phyloP scores from a whole-genome alignment of 345 rosid species.

The Lepidium aucheri region DNA sequence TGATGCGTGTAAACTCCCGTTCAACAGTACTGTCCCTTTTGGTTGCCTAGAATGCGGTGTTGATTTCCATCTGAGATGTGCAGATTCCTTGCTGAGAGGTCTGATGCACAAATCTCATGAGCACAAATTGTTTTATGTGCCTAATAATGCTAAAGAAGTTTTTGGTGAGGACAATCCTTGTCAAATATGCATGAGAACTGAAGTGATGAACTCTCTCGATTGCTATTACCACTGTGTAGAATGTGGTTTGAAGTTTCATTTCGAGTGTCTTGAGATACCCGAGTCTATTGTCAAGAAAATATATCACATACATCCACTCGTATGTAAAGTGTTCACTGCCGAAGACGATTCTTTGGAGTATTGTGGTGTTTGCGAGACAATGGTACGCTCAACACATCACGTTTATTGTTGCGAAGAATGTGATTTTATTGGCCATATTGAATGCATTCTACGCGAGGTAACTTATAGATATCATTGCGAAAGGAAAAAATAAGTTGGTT shows the following conservation, averaged over 20 bases:
- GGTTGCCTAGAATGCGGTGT: not conserved
- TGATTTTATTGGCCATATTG: conserved; percentile 18
- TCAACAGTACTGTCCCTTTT: not conserved
- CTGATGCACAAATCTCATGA: conserved; percentile 2
- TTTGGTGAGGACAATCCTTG: not conserved
- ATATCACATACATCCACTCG: conserved; percentile 12
- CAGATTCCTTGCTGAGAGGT: not conserved
- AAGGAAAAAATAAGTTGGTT: no score
- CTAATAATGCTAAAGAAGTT: not conserved
- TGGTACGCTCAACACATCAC: not conserved
- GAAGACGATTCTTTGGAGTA: conserved; percentile 8
- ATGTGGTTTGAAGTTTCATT: conserved; percentile 1
- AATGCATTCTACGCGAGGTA: conserved; percentile 22
- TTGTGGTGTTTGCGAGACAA: conserved; percentile 13
- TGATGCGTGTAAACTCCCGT: fast-evolving
- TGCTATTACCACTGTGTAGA: not conserved
- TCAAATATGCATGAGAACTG: not conserved
- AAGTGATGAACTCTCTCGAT: not conserved
- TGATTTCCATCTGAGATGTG: conserved; percentile 7
- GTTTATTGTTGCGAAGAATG: conserved; percentile 16
- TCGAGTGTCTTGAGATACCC: conserved; percentile 12
- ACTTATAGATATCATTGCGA: not conserved
- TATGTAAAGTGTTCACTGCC: not conserved
- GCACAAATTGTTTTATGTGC: conserved; percentile 11
- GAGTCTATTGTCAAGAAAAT: not conserved